These are phyloP conservation scores for Schizophyllum amplum DNA, from an alignment of 1,284 basidiomycete genomes.

Conservation along the genomic window DNA sequence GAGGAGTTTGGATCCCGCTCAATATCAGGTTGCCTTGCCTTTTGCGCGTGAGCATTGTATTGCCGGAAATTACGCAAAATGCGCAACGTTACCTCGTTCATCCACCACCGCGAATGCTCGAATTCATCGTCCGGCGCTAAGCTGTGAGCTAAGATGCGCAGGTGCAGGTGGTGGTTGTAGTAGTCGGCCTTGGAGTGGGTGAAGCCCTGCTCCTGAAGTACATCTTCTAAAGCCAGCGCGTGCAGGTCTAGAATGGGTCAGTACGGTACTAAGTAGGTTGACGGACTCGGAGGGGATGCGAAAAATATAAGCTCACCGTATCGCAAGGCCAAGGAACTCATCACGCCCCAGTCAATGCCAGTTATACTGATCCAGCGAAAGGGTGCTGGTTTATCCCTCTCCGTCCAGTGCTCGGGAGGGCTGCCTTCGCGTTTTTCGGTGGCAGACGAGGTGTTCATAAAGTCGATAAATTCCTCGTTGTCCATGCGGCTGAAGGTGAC, in stretches of 20 bases:
- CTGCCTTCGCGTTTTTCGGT: slow-evolving; percentile 13
- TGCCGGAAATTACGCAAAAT: slow-evolving; percentile 32
- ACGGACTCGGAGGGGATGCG: not conserved
- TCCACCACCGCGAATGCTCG: slow-evolving; percentile 14
- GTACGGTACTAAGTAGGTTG: not conserved
- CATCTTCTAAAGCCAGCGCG: slow-evolving; percentile 61
- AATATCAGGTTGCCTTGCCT: slow-evolving; percentile 11
- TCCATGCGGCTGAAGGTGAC: slow-evolving; percentile 45
- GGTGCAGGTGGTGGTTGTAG: slow-evolving; percentile 58
- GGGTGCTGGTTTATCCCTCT: slow-evolving; percentile 10
- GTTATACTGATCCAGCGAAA: slow-evolving; percentile 68
- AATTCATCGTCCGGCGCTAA: slow-evolving; percentile 28
- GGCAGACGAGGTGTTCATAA: slow-evolving; percentile 34
- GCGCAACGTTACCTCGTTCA: not conserved
- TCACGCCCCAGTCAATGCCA: slow-evolving; percentile 63
- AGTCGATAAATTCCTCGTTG: slow-evolving; percentile 44
- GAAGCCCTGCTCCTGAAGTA: slow-evolving; percentile 49
- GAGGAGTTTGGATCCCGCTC: slow-evolving; percentile 5
- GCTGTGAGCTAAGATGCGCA: slow-evolving; percentile 49
- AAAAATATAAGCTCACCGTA: slow-evolving; percentile 36
- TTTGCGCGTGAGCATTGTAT: slow-evolving; percentile 18
- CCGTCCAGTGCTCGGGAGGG: slow-evolving; percentile 38
- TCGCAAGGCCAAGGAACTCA: slow-evolving; percentile 53
- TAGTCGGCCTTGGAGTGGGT: slow-evolving; percentile 65
- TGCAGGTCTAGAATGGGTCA: slow-evolving; percentile 44